Evolutionary conservation across 768 basidiomycete genomes (phyloP).

Genomic region (Auriscalpium orientale): DNA sequence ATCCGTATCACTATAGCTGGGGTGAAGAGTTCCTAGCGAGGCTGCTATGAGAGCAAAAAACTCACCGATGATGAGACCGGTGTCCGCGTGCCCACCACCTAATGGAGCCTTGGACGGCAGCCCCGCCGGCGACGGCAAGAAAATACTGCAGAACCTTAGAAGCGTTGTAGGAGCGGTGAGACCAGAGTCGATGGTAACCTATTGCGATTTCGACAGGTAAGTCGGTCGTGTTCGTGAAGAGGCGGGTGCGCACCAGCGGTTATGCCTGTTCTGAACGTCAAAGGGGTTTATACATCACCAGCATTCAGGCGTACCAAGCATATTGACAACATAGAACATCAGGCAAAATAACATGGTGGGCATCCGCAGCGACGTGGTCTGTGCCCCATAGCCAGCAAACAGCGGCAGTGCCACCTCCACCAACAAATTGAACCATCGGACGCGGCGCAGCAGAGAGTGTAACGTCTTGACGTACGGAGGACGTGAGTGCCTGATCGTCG

Average conservation of each 20-base stretch:
- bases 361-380: background rate
- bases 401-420: background rate
- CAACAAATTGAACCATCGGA: slow-evolving; percentile 3
- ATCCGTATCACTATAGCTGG: slow-evolving; percentile 41
- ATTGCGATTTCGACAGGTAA: slow-evolving; percentile 20
- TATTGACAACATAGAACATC: slow-evolving; percentile 1
- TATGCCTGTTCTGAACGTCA: slow-evolving; percentile 9
- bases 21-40: background rate
- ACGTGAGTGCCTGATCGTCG: background rate
- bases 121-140: slow-evolving; percentile 37
- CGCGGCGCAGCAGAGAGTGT: background rate
- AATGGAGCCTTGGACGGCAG: slow-evolving; percentile 48
- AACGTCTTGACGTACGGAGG: background rate
- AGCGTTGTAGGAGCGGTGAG: slow-evolving; percentile 50
- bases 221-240: background rate
- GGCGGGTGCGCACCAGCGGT: slow-evolving; percentile 13
- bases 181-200: slow-evolving; percentile 50
- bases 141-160: slow-evolving; percentile 38
- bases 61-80: slow-evolving; percentile 40
- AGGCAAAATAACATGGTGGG: background rate
- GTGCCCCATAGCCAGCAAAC: background rate
- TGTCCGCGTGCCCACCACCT: slow-evolving; percentile 52
- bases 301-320: background rate
- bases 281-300: too few species aligned
- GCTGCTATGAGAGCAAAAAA: background rate